These are phyloP conservation scores for Pezicula neosporulosa DNA, from an alignment of 2,329 filamentous ascomycete genomes.

Conservation along the genomic window DNA sequence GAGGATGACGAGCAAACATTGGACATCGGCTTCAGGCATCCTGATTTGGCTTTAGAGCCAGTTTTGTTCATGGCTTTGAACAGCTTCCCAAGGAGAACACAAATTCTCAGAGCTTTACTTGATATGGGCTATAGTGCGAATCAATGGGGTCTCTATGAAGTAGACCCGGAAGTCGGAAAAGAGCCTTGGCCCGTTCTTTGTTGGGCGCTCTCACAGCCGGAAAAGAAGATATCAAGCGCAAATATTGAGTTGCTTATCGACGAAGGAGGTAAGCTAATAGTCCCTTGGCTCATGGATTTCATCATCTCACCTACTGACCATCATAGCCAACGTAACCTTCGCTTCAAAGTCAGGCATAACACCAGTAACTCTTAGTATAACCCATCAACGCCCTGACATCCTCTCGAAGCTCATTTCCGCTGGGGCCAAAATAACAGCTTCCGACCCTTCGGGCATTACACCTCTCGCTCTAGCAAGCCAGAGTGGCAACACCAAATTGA, in stretches of 20 bases:
- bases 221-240: conserved; percentile 58
- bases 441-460: conserved; percentile 56
- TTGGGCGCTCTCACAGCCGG: conserved; percentile 61
- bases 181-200: conserved; percentile 55
- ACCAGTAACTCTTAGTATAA: conserved; percentile 11
- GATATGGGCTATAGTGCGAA: conserved; percentile 51
- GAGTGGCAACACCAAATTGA: conserved; percentile 8
- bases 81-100: conserved; percentile 51
- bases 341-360: conserved; percentile 8
- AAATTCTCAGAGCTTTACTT: conserved; percentile 47
- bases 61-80: conserved; percentile 47
- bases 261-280: conserved; percentile 27
- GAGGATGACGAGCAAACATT: conserved; percentile 41
- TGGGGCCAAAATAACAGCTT: conserved; percentile 56
- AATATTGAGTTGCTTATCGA: conserved; percentile 56
- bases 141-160: conserved; percentile 15
- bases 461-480: conserved; percentile 50
- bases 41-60: conserved; percentile 40
- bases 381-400: conserved; percentile 10
- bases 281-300: neutral
- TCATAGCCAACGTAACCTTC: conserved; percentile 12
- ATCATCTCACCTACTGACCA: conserved; percentile 4
- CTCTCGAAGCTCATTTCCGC: conserved; percentile 45
- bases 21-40: conserved; percentile 46
- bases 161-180: conserved; percentile 33